Evolutionary conservation across 495 filamentous ascomycete genomes (phyloP).

Genomic region (Penicillium crystallinum): DNA sequence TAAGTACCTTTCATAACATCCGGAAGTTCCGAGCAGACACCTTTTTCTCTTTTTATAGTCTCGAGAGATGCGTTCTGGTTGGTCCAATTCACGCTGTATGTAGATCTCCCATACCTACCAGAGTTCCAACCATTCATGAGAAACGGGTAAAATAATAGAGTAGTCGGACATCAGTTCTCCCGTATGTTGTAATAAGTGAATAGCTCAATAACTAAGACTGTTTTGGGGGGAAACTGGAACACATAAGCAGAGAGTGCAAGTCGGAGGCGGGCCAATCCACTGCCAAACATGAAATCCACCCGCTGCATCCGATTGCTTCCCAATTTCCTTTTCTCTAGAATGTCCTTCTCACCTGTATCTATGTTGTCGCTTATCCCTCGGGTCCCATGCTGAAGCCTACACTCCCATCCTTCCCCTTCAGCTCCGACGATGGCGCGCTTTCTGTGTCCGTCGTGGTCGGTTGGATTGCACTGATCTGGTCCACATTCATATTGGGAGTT

Average conservation of each 20-base stretch:
- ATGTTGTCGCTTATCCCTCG: conserved; percentile 8
- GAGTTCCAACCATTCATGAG: background rate
- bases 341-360: conserved; percentile 16
- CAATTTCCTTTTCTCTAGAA: conserved; percentile 16
- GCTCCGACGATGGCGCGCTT: conserved; percentile 33
- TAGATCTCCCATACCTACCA: background rate
- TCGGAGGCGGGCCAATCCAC: conserved; percentile 4
- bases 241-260: background rate
- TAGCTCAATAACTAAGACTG: background rate
- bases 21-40: background rate
- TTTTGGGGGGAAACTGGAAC: background rate
- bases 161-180: background rate
- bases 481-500: conserved; percentile 47
- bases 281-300: conserved; percentile 9
- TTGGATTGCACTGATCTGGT: conserved; percentile 57
- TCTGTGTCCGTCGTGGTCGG: conserved; percentile 34
- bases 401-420: conserved; percentile 22
- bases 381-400: conserved; percentile 35
- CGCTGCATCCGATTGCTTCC: conserved; percentile 2
- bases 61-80: background rate
- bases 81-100: background rate
- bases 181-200: background rate
- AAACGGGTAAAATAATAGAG: background rate
- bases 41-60: conserved; percentile 1
- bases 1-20: background rate